Percentiles rank a stretch among this genome's conserved stretches.
Evolutionary conservation across 805 yeast species (phyloP).

Genomic region (Priceomyces medius): DNA sequence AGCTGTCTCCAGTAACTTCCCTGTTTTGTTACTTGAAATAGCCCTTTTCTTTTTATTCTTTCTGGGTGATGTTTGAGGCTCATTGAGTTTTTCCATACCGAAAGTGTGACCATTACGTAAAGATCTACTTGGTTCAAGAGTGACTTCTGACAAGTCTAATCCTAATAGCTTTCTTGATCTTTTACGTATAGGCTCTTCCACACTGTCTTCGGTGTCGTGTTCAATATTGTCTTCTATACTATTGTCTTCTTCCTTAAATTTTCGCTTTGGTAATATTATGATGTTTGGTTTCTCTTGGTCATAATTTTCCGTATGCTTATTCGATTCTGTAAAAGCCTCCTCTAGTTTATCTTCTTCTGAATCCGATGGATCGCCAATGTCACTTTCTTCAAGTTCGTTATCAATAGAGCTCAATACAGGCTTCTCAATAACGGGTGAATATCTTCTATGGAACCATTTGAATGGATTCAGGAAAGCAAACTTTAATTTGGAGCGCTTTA

Average conservation of each 20-base stretch:
- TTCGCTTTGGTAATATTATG: not conserved
- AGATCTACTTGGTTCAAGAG: conserved; percentile 22
- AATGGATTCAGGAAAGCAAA: conserved; percentile 1
- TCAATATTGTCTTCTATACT: conserved; percentile 6
- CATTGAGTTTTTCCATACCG: conserved; percentile 9
- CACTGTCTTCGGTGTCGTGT: not conserved
- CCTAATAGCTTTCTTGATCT: conserved; percentile 18
- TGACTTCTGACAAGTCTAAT: conserved; percentile 20
- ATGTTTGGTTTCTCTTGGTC: not conserved
- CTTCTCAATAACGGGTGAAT: not conserved
- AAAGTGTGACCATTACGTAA: conserved; percentile 25
- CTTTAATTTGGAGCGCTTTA: not conserved
- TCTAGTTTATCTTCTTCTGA: conserved; percentile 10
- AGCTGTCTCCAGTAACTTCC: not conserved
- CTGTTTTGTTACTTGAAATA: not conserved
- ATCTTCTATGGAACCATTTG: not conserved
- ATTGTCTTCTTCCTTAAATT: not conserved
- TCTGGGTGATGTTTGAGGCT: not conserved
- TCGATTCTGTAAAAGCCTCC: not conserved
- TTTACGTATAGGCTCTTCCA: conserved; percentile 4
- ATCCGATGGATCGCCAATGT: not conserved
- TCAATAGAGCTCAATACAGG: conserved; percentile 1
- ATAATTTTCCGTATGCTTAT: not conserved
- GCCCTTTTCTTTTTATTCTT: not conserved
- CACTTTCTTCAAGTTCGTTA: conserved; percentile 2